phyloP scores from a whole-genome alignment of 2,329 filamentous ascomycete genomes.

The Cladosporium sp. region DNA sequence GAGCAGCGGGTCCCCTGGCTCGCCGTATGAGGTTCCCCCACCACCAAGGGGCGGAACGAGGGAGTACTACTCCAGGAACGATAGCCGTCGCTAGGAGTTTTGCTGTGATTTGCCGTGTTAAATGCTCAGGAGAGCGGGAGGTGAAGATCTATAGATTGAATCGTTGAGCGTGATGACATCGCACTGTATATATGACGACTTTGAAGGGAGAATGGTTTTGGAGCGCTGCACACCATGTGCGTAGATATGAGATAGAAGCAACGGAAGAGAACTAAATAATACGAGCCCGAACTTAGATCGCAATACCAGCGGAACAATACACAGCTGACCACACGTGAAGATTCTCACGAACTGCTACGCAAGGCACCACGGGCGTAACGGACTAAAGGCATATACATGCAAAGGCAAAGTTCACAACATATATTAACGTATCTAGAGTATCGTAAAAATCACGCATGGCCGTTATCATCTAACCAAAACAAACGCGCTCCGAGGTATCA shows the following conservation, averaged over 20 bases:
- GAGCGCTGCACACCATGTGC: background rate
- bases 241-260: background rate
- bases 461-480: background rate
- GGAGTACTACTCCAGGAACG: slow-evolving; percentile 7
- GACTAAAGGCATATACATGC: no score
- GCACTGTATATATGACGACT: slow-evolving; percentile 1
- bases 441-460: background rate
- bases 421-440: slow-evolving; percentile 3
- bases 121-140: background rate
- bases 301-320: no score
- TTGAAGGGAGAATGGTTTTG: background rate
- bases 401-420: background rate
- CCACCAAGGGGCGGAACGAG: slow-evolving; percentile 1
- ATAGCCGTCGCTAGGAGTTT: slow-evolving; percentile 11
- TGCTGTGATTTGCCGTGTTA: background rate
- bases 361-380: no score
- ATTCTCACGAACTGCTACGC: no score
- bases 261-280: background rate
- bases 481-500: background rate
- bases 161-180: background rate
- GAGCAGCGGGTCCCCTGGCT: background rate
- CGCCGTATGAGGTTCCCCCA: slow-evolving; percentile 1
- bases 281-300: background rate
- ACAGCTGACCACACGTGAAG: no score
- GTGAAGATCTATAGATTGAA: background rate